These are phyloP conservation scores for Cymbidium sinense DNA, from an alignment of 106 monocot genomes.

Conservation along the genomic window DNA sequence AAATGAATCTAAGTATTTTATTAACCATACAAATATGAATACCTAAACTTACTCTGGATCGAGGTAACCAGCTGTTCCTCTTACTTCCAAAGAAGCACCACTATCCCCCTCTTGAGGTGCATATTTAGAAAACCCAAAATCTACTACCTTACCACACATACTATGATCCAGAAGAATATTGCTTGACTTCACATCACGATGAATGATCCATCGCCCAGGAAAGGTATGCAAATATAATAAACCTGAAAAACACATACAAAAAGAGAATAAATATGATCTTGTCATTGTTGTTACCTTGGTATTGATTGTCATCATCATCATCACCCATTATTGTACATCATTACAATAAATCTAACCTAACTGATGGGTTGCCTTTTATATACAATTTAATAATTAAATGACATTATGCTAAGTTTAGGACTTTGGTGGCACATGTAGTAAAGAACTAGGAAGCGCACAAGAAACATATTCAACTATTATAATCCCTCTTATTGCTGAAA, in stretches of 20 bases:
- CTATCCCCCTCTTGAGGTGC: slow-evolving; percentile 65
- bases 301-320: background rate
- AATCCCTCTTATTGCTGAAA: background rate
- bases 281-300: background rate
- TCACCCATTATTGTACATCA: background rate
- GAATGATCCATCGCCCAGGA: slow-evolving; percentile 49
- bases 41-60: slow-evolving; percentile 59
- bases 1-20: background rate
- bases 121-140: slow-evolving; percentile 63
- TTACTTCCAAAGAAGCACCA: slow-evolving; percentile 53
- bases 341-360: background rate
- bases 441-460: background rate
- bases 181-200: slow-evolving; percentile 58
- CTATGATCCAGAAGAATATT: slow-evolving; percentile 64
- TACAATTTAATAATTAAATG: background rate
- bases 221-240: slow-evolving; percentile 47
- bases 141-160: slow-evolving; percentile 57
- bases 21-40: background rate
- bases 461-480: background rate
- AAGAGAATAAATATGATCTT: background rate
- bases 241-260: slow-evolving; percentile 20
- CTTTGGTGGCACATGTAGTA: background rate
- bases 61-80: slow-evolving; percentile 66
- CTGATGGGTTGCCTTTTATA: background rate
- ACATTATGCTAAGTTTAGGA: background rate